Percentiles rank a stretch among this genome's conserved stretches.
phyloP scores from a whole-genome alignment of 805 yeast species.

The Wickerhamomyces silvicola region DNA sequence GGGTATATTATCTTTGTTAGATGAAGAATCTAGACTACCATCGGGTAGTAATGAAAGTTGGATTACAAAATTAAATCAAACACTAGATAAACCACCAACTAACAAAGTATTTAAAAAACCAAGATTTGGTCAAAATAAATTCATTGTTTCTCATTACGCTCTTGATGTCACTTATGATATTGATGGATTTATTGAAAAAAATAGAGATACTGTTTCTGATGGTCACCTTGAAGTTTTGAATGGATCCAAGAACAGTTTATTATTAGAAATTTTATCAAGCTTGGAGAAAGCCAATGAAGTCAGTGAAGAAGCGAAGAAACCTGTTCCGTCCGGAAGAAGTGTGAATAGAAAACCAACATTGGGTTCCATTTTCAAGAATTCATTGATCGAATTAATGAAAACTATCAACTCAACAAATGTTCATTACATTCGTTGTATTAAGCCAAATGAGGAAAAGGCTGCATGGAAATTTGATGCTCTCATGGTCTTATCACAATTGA shows the following conservation, averaged over 20 bases:
- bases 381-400: conserved; percentile 85
- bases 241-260: conserved; percentile 58
- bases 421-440: conserved; percentile 94
- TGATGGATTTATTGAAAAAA: conserved; percentile 94
- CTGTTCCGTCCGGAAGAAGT: conserved; percentile 35
- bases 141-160: conserved; percentile 90
- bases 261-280: conserved; percentile 57
- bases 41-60: conserved; percentile 90
- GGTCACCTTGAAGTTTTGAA: conserved; percentile 85
- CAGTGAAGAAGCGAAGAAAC: conserved; percentile 28
- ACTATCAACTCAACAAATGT: conserved; percentile 93
- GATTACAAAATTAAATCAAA: conserved; percentile 84
- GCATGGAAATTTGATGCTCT: conserved; percentile 96
- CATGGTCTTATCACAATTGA: conserved; percentile 89
- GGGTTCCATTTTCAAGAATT: conserved; percentile 89
- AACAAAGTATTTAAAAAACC: conserved; percentile 82
- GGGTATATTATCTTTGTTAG: conserved; percentile 83
- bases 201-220: conserved; percentile 95
- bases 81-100: conserved; percentile 72
- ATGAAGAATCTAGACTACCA: conserved; percentile 93
- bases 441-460: conserved; percentile 88
- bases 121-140: conserved; percentile 86
- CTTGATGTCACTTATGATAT: conserved; percentile 87
- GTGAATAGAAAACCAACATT: conserved; percentile 80
- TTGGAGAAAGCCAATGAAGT: conserved; percentile 44